Evolutionary conservation across 2,329 filamentous ascomycete species (phyloP).

Genomic region (Talaromyces sp.): DNA sequence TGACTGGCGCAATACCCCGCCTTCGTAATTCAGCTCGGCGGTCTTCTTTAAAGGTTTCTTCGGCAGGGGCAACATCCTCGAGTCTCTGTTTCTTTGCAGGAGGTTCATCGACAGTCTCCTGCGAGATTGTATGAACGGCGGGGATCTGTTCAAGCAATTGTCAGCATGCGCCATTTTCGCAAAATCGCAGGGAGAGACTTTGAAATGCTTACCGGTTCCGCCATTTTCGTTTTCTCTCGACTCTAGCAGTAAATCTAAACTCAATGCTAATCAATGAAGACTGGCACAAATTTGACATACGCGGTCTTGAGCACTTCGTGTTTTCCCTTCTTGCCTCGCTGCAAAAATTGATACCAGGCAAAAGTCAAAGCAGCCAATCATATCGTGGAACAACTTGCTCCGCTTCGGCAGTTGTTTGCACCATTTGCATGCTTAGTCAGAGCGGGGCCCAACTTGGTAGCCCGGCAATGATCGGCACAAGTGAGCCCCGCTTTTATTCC

Average conservation of each 20-base stretch:
- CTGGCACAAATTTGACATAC: not conserved
- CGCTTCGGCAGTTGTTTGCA: conserved; percentile 5
- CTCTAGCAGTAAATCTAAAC: not conserved
- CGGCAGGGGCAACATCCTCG: conserved; percentile 33
- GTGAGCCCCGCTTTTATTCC: not conserved
- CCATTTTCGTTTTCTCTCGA: not conserved
- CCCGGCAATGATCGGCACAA: not conserved
- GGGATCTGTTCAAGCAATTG: not conserved
- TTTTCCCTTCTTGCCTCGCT: not conserved
- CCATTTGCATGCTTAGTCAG: not conserved
- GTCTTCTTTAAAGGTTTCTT: conserved; percentile 23
- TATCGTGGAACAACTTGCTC: not conserved
- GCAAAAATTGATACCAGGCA: not conserved
- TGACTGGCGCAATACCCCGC: conserved; percentile 67
- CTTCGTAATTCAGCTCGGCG: conserved; percentile 27
- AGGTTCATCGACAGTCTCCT: conserved; percentile 39
- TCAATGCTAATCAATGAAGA: not conserved
- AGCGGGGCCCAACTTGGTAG: not conserved
- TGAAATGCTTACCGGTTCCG: conserved; percentile 1
- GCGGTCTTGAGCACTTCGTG: not conserved
- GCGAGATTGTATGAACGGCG: conserved; percentile 16
- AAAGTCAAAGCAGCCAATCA: conserved; percentile 9
- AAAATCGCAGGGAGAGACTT: not conserved
- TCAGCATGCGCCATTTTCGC: not conserved
- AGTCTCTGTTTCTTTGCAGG: conserved; percentile 61